Percentiles rank a stretch among this genome's conserved stretches.
phyloP scores from a whole-genome alignment of 768 basidiomycete genomes.

The Tylopilus balloui region DNA sequence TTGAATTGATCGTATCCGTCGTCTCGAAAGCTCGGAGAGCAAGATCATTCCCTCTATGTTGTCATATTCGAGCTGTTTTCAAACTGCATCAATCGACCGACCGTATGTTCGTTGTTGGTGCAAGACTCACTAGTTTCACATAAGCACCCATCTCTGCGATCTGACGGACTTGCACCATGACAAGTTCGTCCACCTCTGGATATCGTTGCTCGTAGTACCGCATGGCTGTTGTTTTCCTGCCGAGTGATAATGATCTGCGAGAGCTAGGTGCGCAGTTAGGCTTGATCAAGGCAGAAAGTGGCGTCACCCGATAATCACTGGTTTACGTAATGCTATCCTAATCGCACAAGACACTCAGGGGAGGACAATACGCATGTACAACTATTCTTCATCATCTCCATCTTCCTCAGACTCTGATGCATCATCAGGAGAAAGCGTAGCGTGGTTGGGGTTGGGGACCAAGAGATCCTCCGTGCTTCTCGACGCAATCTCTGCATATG shows the following conservation, averaged over 20 bases:
- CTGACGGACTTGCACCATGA: constrained; percentile 99
- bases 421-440: constrained; percentile 14
- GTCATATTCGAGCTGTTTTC: constrained; percentile 89
- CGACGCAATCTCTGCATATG: constrained; percentile 13
- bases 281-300: no score
- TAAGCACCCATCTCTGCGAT: constrained; percentile 99
- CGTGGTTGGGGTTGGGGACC: constrained; percentile 66
- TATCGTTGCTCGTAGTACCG: constrained; percentile 92
- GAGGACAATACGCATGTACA: no score
- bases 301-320: background rate
- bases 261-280: no score
- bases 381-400: constrained; percentile 8
- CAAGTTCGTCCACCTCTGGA: constrained; percentile 95
- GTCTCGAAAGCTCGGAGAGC: constrained; percentile 93
- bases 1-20: constrained; percentile 96
- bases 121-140: constrained; percentile 82
- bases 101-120: background rate
- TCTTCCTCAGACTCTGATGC: constrained; percentile 13
- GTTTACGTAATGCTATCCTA: constrained; percentile 13
- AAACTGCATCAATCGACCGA: background rate
- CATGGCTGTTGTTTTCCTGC: constrained; percentile 43
- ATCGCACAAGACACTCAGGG: no score
- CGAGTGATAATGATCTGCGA: no score
- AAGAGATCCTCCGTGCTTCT: constrained; percentile 56
- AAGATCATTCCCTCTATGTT: constrained; percentile 99